Base-by-base conservation (phyloP, 208 protist species). In the Trypanosoma lewisi region DNA sequence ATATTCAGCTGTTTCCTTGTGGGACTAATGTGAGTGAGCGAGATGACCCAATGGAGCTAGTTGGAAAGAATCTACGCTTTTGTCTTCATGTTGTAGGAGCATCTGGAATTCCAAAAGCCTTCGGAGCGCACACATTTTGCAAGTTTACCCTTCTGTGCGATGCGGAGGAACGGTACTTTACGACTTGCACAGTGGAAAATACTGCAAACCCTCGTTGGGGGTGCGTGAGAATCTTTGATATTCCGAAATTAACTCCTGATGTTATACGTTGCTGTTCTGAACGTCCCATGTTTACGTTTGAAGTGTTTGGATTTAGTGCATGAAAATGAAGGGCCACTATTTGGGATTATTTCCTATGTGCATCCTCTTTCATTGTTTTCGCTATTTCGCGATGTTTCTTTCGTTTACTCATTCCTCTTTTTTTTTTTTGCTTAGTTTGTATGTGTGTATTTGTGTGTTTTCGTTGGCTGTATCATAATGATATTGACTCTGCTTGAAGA, bases 221-320 rank as follows among this genome's bases (percentile, higher is more conserved):
- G 37, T 62, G 85, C n/a, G 74, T 78, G 47, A 78, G 82, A 56
- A 66, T 87, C 36, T 92, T 94, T 66, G 67, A 90, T 37, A 68
- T 94, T 27, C 68, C 67, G 19, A 70, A 75, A 2, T 36, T 90
- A 16, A 79, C 75, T 12, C 36, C 23, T 14, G 83, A 92, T 31
- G 63, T 81, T 17, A 80, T 87, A 47, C 36, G 33, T 51, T 77
- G 63, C 47, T 89, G 87, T 48, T 76, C 36, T 41, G 69, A 67
- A 5, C 58, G 80, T 25, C 74, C 75, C 16, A 58, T 91, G 11
- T 87, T 94, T 59, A 68, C 77, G 1, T 91, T 91, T 56, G 85
- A 91, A 48, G 85, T 94, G 14, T 92, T 92, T 47, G 84, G 73
- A 4, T 92, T 92, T 53, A 77, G 64, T 16, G 73, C 73, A 25